Evolutionary conservation across 345 rosid species (phyloP), one percentile per base, ranked within the genome.

Genomic region (Chamaenerion angustifolium): DNA sequence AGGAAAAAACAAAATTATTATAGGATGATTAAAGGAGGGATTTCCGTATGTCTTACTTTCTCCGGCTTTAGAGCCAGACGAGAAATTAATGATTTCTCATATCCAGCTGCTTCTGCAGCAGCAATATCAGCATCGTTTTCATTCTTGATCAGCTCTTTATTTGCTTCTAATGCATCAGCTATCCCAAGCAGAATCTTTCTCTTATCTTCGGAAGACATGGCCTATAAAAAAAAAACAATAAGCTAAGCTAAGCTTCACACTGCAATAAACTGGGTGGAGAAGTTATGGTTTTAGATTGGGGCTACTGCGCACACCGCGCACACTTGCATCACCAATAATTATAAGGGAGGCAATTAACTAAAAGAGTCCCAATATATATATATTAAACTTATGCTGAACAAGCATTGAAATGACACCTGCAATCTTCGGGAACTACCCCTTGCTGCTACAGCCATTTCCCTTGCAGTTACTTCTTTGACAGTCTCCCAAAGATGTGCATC

Each of bases 361-460:
- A 15, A 47, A 51, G 14, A 31, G 54, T 49, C 43, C 49, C 12
- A 43, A 21, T 16, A 10, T 17, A 44, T 31, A 45, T n/a, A n/a
- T n/a, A 45, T 47, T n/a, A 51, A 62, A 45, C 44, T 40, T 31
- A 31, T 31, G 37, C 1, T 5, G 37, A 31, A 31, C 37, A 31
- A 31, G 37, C 41, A 49, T 42, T 27, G 37, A 15, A 16, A 31
- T n/a, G 44, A 52, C 70, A 92, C 99, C 95, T 93, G 96, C 62
- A 88, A 94, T 65, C 70, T 68, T 56, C 96, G 78, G 45, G 99
- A 82, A 69, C 94, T 68, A 53, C 88, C 99, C 73, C 95, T 85
- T 16, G 99, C 99, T 43, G 88, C 90, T 55, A 85, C 81, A 59
- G 99, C 99, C 99, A 93, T 88, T 25, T 85, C 85, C 46, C 79